These are phyloP conservation scores for Ambrosiella cleistominuta DNA, from an alignment of 2,329 filamentous ascomycete genomes.

Conservation along the genomic window DNA sequence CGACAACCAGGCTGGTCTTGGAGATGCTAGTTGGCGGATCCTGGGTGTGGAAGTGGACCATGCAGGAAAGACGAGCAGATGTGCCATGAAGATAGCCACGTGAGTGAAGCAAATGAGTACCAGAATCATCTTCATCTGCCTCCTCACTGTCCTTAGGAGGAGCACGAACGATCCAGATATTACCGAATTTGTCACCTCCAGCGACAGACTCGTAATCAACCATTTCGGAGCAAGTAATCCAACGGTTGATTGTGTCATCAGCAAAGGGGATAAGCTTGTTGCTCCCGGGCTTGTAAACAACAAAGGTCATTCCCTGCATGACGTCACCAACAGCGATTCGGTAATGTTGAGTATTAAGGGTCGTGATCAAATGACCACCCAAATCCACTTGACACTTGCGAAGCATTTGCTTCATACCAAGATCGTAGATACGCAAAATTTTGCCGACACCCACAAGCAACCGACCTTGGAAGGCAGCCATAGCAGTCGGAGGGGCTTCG, in stretches of 20 bases:
- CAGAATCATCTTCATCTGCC: slow-evolving; percentile 76
- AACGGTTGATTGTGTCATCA: slow-evolving; percentile 76
- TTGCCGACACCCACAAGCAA: slow-evolving; percentile 73
- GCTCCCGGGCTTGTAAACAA: slow-evolving; percentile 82
- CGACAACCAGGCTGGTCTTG: slow-evolving; percentile 77
- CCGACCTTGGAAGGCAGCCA: slow-evolving; percentile 83
- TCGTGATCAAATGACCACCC: slow-evolving; percentile 67
- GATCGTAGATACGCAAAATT: slow-evolving; percentile 72
- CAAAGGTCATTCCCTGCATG: slow-evolving; percentile 77
- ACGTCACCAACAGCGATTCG: slow-evolving; percentile 87
- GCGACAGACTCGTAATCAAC: slow-evolving; percentile 93
- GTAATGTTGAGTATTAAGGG: slow-evolving; percentile 74
- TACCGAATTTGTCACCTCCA: slow-evolving; percentile 94
- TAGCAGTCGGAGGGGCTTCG: slow-evolving; percentile 73
- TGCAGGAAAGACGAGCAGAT: slow-evolving; percentile 64
- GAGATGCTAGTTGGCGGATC: slow-evolving; percentile 83
- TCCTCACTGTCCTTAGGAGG: slow-evolving; percentile 73
- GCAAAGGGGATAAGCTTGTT: slow-evolving; percentile 87
- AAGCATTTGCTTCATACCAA: slow-evolving; percentile 81
- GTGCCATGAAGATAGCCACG: slow-evolving; percentile 80
- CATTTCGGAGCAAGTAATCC: slow-evolving; percentile 84
- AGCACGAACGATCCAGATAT: slow-evolving; percentile 81
- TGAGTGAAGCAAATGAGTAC: slow-evolving; percentile 79
- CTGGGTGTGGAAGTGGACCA: slow-evolving; percentile 78
- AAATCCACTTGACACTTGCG: slow-evolving; percentile 77